Base-by-base conservation (phyloP, 2,329 filamentous ascomycete species). In the Dothidotthia symphoricarpi region DNA sequence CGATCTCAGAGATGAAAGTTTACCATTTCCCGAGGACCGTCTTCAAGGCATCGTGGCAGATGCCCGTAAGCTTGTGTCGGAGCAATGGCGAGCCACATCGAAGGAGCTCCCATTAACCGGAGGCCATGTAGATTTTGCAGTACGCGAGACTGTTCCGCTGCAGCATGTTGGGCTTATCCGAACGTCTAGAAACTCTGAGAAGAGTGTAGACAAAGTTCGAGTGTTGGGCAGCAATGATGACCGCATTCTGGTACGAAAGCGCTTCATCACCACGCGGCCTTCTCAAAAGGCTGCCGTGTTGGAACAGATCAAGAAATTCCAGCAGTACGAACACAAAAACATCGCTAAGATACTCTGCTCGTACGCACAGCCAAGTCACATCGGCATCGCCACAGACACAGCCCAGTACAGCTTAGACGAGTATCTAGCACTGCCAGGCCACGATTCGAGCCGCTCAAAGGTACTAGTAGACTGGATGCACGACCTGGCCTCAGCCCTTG, bases 31-130 rank as follows among this genome's bases (percentile, higher is more conserved):
- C 1, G 66, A 68, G 36, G 62, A 61, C 5, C 57, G 61, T 15
- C 51, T 69, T 0, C 59, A 63, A 27, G 61, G 63, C 4, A 69
- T 69, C 25, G 66, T 67, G 12, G 51, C 57, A 16, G 57, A 69
- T 41, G 57, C 66, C 14, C 57, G 53, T n/a, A 62, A 59, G 32
- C 57, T 67, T 5, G 57, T 69, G n/a, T 58, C 64, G 11, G 60
- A 63, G 36, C 67, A 69, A 34, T 69, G 67, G 67, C 61, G 63
- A 22, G 66, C 65, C 15, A 66, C 66, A 3, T 58, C 63, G 6
- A 67, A 67, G 36, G 64, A 69, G 32, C 47, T 69, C 19, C 56
- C 62, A 1, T 40, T 64, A 36, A 68, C 58, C 19, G 66, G 67
- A 12, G 38, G 37, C 12, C 67, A 69, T 31, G 57, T 66, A 6